These are phyloP conservation scores for Coemansia furcata DNA, from an alignment of 192 early-diverging fungal genomes.

Conservation along the genomic window DNA sequence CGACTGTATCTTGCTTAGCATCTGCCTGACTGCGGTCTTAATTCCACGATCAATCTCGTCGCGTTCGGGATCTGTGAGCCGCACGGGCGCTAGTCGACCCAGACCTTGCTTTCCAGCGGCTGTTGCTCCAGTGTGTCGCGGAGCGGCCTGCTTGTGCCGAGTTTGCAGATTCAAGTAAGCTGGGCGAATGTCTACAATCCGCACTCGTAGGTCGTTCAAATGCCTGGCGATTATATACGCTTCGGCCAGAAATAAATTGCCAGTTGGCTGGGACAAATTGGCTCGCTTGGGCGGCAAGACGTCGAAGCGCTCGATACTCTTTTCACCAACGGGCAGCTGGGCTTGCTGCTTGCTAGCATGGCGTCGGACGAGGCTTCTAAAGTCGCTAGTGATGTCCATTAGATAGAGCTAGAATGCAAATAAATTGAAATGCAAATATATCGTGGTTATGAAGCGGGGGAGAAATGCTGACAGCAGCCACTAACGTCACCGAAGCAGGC, in stretches of 20 bases:
- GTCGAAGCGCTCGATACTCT: constrained; percentile 18
- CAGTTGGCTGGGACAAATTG: constrained; percentile 27
- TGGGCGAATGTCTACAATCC: constrained; percentile 55
- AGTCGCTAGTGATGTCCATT: constrained; percentile 39
- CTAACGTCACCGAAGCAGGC: neutral
- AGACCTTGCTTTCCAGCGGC: neutral
- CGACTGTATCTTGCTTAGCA: constrained; percentile 58
- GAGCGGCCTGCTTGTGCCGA: constrained; percentile 5
- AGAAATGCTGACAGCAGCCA: neutral
- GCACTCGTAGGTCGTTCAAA: constrained; percentile 51
- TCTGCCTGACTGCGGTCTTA: constrained; percentile 57
- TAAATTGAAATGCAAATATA: neutral
- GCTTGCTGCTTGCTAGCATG: constrained; percentile 8
- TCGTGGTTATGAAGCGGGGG: neutral
- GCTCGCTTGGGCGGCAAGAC: constrained; percentile 27
- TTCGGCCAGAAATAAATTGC: constrained; percentile 57
- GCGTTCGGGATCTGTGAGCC: constrained; percentile 61
- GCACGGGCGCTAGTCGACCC: constrained; percentile 3
- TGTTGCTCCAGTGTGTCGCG: neutral
- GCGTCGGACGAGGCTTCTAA: constrained; percentile 14
- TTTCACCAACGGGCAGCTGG: constrained; percentile 1
- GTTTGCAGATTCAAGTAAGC: constrained; percentile 53
- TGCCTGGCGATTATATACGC: constrained; percentile 59
- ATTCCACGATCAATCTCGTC: constrained; percentile 69
- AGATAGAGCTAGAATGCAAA: neutral